These are phyloP conservation scores for Capillidium heterosporum DNA, from an alignment of 371 early-diverging fungal species.

Conservation along the genomic window DNA sequence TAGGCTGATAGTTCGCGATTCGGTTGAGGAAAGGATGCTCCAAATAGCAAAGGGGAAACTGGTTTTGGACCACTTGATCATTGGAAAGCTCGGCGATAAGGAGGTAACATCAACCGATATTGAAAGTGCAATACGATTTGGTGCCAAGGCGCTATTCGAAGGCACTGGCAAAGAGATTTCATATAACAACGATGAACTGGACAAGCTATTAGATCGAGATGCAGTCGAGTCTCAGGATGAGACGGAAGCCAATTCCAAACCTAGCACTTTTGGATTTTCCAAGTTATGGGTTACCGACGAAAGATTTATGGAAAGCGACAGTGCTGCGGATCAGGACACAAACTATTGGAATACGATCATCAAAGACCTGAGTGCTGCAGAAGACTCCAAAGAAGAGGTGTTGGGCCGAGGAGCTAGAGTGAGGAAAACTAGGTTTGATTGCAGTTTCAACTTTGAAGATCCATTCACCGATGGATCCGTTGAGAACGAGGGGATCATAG, in stretches of 20 bases:
- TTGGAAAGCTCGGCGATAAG: constrained; percentile 55
- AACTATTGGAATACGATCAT: neutral
- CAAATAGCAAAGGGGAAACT: constrained; percentile 94
- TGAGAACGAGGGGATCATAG: no score
- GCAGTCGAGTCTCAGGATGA: neutral
- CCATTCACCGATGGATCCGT: neutral
- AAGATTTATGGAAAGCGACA: neutral
- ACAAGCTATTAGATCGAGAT: neutral
- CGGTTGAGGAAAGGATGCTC: constrained; percentile 96
- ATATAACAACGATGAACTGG: neutral
- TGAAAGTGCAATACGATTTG: constrained; percentile 18
- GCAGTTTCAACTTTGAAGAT: neutral
- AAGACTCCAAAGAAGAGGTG: neutral
- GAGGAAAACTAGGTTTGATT: neutral
- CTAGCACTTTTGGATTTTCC: neutral
- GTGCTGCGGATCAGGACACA: neutral
- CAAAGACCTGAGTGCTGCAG: neutral
- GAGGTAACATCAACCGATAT: neutral
- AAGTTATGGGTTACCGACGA: neutral
- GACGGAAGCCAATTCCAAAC: no score
- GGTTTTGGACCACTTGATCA: constrained; percentile 93
- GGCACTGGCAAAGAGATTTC: neutral
- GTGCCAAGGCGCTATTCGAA: constrained; percentile 5
- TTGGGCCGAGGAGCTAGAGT: neutral
- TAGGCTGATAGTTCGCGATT: constrained; percentile 67